Percentiles rank a stretch among this genome's conserved stretches.
phyloP scores from a whole-genome alignment of 179 eudicot genomes.

The Actinidia chinensis region DNA sequence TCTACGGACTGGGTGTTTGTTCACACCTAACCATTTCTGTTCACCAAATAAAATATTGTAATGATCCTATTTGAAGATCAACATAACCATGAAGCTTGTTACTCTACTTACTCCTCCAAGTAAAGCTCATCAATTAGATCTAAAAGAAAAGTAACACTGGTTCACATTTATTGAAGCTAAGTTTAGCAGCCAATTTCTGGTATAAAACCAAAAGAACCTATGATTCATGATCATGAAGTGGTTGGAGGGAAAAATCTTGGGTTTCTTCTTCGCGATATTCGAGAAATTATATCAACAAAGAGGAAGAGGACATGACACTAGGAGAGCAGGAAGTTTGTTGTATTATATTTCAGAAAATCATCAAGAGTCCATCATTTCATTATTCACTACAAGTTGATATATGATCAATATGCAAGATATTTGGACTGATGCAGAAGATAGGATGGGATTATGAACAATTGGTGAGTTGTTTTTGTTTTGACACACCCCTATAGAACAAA shows the following conservation, averaged over 20 bases:
- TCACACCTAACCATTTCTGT: slow-evolving; percentile 37
- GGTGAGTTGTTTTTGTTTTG: slow-evolving; percentile 27
- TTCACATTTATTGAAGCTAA: too few species aligned
- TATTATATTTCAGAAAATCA: slow-evolving; percentile 27
- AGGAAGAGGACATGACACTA: too few species aligned
- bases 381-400: slow-evolving; percentile 26
- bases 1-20: slow-evolving; percentile 42
- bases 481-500: slow-evolving; percentile 22
- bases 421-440: slow-evolving; percentile 31
- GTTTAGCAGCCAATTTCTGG: neutral
- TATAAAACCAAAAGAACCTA: slow-evolving; percentile 1
- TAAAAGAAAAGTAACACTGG: neutral
- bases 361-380: slow-evolving; percentile 25
- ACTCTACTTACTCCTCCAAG: too few species aligned
- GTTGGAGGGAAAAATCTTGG: slow-evolving; percentile 19
- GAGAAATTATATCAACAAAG: too few species aligned
- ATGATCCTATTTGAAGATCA: slow-evolving; percentile 28
- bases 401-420: slow-evolving; percentile 24
- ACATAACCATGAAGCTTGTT: slow-evolving; percentile 40
- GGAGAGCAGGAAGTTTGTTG: slow-evolving; percentile 24
- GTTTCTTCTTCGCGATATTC: too few species aligned
- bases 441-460: slow-evolving; percentile 24
- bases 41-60: slow-evolving; percentile 31
- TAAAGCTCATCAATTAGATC: slow-evolving; percentile 15
- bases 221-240: slow-evolving; percentile 5